Percentiles rank a stretch among this genome's conserved stretches.
Conservation (phyloP, 768 basidiomycete species). For the Dacryopinax spathularia region DNA sequence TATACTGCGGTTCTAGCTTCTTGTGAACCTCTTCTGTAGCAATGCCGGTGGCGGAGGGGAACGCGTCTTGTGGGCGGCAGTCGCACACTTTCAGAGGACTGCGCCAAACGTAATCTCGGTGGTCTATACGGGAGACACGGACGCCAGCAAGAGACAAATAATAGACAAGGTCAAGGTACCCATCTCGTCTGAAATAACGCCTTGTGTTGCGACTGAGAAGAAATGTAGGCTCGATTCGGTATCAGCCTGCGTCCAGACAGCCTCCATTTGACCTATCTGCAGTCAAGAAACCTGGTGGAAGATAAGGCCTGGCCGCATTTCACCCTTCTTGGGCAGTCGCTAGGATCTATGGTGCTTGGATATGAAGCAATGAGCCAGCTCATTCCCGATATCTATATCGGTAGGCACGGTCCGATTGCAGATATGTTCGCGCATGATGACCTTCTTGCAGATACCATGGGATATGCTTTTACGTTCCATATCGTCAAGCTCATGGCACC, state of each 20-base stretch:
- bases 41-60: conserved; percentile 97
- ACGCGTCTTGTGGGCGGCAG: conserved; percentile 85
- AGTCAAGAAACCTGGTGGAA: conserved; percentile 56
- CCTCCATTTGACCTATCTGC: conserved; percentile 72
- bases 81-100: conserved; percentile 56
- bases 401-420: conserved; percentile 29
- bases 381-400: conserved; percentile 83
- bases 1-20: conserved; percentile 5
- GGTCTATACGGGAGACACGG: conserved; percentile 80
- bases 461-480: conserved; percentile 88
- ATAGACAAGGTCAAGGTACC: conserved; percentile 64
- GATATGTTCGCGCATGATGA: neutral
- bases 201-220: neutral
- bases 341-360: conserved; percentile 72
- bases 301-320: conserved; percentile 77
- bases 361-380: conserved; percentile 68
- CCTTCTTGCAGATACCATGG: conserved; percentile 71
- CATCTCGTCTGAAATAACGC: neutral
- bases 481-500: conserved; percentile 47
- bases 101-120: conserved; percentile 53
- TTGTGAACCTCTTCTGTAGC: conserved; percentile 29
- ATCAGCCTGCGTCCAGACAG: conserved; percentile 50
- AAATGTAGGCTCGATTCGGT: conserved; percentile 58
- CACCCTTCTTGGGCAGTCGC: conserved; percentile 80
- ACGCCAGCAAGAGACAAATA: conserved; percentile 66